Evolutionary conservation across 1,284 basidiomycete genomes (phyloP), one percentile per base, ranked within the genome.

Genomic region (Clitocybe nebularis): DNA sequence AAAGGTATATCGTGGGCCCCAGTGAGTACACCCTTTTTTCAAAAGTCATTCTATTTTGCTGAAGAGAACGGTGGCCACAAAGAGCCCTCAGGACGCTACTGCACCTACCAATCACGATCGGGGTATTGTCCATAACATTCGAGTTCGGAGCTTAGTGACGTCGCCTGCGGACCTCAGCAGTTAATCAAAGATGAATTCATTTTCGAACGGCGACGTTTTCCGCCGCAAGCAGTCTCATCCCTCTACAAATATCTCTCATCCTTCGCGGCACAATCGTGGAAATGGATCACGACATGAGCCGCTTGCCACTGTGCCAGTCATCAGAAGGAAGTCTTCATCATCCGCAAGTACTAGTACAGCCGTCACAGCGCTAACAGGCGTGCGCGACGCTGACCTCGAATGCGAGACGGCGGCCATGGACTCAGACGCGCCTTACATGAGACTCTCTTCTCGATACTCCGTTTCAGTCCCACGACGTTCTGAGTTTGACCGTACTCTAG

Each of bases 251-350:
- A 13, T 6, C 6, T 16, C 9, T 16, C 29, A 17, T 8, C 14
- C 4, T 14, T 32, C 20, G 13, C 24, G 36, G 25, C 17, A 24
- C n/a, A n/a, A n/a, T 29, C 2, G 16, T 21, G 26, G 38, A 11
- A 25, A 7, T 8, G 38, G 38, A 22, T n/a, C 43, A 26, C 35
- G 34, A 35, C 36, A 34, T 7, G 43, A 48, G n/a, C 26, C 13
- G 13, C 29, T 16, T 32, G 14, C 37, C 43, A 36, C 49, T 3
- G 46, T 40, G 44, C 36, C 54, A 19, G 36, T 51, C 11, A 59
- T 55, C 39, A 47, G 58, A 33, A 59, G 55, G 46, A 60, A 56
- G 44, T 51, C 51, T 5, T 44, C 47, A 22, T 45, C 39, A 13
- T 49, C 51, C 10, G 29, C 38, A 16, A 49, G 49, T 36, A 53